Evolutionary conservation across 352 stramenopile genomes (phyloP).

Genomic region (Pythium brachiatum): DNA sequence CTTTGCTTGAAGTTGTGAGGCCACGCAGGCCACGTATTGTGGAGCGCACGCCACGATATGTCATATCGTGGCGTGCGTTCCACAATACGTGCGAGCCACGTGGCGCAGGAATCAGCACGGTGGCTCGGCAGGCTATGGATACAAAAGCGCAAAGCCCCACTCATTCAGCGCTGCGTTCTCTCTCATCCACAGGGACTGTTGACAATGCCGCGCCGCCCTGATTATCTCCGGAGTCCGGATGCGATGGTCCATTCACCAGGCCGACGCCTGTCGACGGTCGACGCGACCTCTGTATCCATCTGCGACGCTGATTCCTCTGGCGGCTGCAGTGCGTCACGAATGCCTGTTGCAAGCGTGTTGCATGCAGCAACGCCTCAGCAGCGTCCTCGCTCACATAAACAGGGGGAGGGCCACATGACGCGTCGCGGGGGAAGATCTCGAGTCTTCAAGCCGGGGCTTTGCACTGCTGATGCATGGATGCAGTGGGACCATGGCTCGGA

Average conservation of each 20-base stretch:
- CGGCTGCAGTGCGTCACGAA: slow-evolving; percentile 1
- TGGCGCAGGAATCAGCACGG: background rate
- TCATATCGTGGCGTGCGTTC: too few relatives aligned
- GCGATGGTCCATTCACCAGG: background rate
- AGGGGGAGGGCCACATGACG: background rate
- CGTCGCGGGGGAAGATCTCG: background rate
- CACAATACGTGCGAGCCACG: slow-evolving; percentile 2
- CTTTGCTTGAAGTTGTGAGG: background rate
- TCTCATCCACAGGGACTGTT: background rate
- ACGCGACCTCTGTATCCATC: background rate
- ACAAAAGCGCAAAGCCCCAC: background rate
- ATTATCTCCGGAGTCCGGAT: background rate
- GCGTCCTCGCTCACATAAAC: background rate
- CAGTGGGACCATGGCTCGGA: background rate
- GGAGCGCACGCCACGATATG: too few relatives aligned
- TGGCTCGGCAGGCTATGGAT: too few relatives aligned
- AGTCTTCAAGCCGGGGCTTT: background rate
- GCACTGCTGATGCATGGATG: background rate
- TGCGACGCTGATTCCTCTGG: background rate
- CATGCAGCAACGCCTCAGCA: slow-evolving; percentile 1
- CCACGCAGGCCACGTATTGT: background rate
- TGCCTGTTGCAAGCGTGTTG: slow-evolving; percentile 1
- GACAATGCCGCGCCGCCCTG: background rate
- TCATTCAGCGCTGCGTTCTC: background rate
- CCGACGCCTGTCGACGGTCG: background rate